Evolutionary conservation across 108 stramenopile species (phyloP).

Genomic region (Nitzschia sp.): DNA sequence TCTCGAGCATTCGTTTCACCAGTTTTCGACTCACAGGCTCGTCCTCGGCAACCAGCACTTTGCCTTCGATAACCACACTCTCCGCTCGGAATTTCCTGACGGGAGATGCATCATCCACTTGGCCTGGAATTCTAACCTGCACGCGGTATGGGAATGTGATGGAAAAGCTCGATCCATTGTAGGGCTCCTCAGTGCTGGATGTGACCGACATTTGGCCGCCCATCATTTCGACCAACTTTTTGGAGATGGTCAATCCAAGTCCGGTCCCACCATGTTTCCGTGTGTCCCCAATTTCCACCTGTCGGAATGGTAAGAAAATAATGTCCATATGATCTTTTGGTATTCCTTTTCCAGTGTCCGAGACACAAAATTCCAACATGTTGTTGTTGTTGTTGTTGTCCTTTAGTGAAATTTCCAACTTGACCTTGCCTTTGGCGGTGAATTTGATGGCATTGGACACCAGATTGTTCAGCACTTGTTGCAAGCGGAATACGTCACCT

Average conservation of each 20-base stretch:
- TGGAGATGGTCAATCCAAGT: conserved; percentile 23
- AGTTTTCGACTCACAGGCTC: conserved; percentile 31
- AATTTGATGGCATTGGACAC: conserved; percentile 43
- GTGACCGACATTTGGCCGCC: conserved; percentile 8
- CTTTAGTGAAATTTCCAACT: not conserved
- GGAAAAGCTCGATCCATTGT: conserved; percentile 6
- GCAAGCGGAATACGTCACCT: conserved; percentile 23
- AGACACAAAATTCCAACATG: conserved; percentile 23
- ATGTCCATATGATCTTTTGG: conserved; percentile 18
- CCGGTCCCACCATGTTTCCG: conserved; percentile 29
- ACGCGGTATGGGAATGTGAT: conserved; percentile 7
- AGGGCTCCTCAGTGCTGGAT: not conserved
- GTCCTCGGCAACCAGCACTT: conserved; percentile 40
- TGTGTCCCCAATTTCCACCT: conserved; percentile 19
- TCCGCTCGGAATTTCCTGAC: not conserved
- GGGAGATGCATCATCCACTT: not conserved
- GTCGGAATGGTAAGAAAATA: conserved; percentile 36
- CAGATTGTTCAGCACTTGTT: conserved; percentile 36
- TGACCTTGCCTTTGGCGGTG: conserved; percentile 22
- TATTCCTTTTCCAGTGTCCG: conserved; percentile 38
- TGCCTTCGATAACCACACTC: not conserved
- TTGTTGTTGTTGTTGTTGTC: conserved; percentile 17
- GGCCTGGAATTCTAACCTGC: not conserved
- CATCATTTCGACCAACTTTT: conserved; percentile 28
- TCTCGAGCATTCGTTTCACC: conserved; percentile 24